Base-by-base conservation (phyloP, 768 basidiomycete genomes). In the Boletus patriciae region DNA sequence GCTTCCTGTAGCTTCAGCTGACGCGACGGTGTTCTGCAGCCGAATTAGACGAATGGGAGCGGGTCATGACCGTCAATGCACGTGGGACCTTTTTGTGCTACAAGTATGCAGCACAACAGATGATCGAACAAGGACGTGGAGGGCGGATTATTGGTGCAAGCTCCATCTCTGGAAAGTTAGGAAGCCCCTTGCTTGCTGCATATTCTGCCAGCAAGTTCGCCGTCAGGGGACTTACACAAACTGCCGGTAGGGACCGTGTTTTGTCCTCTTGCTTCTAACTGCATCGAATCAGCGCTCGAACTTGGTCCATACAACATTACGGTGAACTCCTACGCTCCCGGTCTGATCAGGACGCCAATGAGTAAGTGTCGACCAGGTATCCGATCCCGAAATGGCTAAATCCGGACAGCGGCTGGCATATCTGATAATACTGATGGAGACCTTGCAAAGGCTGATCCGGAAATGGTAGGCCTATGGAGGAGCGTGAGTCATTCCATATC, bases 271-370 rank as follows among this genome's bases (percentile, higher is more conserved):
- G 3, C 2, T 48, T 25, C 37, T n/a, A 6, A 6, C 34, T 18
- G 23, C 29, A 52, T 41, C 33, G 36, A 21, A 31, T 33, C 16
- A 59, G 57, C 66, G 15, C 9, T 62, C 23, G 76, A 76, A 56
- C 60, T 73, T 27, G 70, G 68, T 0, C 34, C 50, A 25, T 56
- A 75, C 40, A 54, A 62, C 8, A 75, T 77, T n/a, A 76, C 74
- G 0, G 76, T 74, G 3, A 76, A 77, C 37, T 61, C 70, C 0
- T 78, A 77, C 47, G 70, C 74, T 3, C 77, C 77, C 0, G 74
- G 76, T 3, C 33, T 56, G 10, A 65, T 75, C 34, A 34, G 58
- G 4, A 77, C 70, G 1, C 44, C 58, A 10, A 49, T 74, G 63
- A 47, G 76, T 77, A 34, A 25, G 25, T n/a, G n/a, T 25, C 25